phyloP scores from a whole-genome alignment of 352 stramenopile species.

The Blastocystis sp. region DNA sequence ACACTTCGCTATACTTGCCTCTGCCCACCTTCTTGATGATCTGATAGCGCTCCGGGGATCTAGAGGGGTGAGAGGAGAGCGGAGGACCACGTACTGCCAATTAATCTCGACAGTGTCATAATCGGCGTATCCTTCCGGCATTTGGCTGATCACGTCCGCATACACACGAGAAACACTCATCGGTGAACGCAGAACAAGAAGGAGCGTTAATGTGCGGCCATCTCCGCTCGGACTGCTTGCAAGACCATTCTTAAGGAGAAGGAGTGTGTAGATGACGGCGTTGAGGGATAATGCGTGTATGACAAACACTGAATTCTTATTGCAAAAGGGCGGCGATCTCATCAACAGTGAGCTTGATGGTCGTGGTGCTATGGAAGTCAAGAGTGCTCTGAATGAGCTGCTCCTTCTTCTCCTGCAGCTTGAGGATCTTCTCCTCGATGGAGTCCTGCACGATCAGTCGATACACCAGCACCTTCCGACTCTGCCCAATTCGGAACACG shows the following conservation, averaged over 20 bases:
- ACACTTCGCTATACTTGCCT: conserved; percentile 98
- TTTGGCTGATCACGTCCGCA: conserved; percentile 63
- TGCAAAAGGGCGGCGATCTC: conserved; percentile 48
- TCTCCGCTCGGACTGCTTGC: too few relatives aligned
- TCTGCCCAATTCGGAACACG: conserved; percentile 83
- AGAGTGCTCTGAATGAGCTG: conserved; percentile 82
- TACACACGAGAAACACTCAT: conserved; percentile 66
- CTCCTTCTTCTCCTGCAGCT: conserved; percentile 84
- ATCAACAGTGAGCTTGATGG: conserved; percentile 63
- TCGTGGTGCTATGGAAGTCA: conserved; percentile 69
- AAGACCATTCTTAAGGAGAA: too few relatives aligned
- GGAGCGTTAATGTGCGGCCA: too few relatives aligned
- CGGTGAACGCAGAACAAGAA: neutral
- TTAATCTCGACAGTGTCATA: conserved; percentile 19
- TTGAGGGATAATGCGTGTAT: too few relatives aligned
- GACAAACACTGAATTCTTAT: neutral
- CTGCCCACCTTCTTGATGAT: conserved; percentile 97
- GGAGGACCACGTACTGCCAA: conserved; percentile 26
- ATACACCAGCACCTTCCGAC: conserved; percentile 81
- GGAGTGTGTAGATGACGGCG: too few relatives aligned
- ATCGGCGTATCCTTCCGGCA: conserved; percentile 60
- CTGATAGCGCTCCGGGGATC: conserved; percentile 81
- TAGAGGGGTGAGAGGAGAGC: neutral
- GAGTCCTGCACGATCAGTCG: conserved; percentile 83
- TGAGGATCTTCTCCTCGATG: conserved; percentile 86